A percentile compares a stretch with the other conserved stretches of the same genome.
These are phyloP conservation scores for Quercus mongolica DNA, from an alignment of 306 rosid genomes.

Conservation along the genomic window DNA sequence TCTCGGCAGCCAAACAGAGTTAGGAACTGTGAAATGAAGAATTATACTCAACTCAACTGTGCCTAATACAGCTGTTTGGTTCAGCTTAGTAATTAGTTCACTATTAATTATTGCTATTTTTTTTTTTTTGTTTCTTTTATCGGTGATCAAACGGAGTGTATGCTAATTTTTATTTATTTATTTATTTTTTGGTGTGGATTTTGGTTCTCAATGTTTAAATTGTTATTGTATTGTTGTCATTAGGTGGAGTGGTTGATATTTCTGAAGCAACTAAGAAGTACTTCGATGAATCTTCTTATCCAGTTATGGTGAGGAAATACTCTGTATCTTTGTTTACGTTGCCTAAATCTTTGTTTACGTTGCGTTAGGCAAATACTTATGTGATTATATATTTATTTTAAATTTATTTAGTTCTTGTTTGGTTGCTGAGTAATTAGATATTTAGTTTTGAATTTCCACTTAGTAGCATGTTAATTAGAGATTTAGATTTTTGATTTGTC, in stretches of 20 bases:
- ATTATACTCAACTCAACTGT: no score
- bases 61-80: neutral
- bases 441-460: neutral
- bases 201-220: neutral
- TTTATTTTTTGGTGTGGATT: neutral
- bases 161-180: neutral
- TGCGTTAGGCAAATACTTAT: neutral
- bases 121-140: neutral
- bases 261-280: conserved; percentile 39
- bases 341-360: neutral
- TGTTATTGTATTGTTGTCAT: neutral
- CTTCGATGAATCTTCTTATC: conserved; percentile 34
- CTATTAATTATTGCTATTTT: neutral
- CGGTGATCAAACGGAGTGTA: neutral
- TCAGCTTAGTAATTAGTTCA: neutral
- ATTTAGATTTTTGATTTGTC: neutral
- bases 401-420: neutral
- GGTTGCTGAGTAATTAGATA: neutral
- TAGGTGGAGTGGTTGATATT: conserved; percentile 50
- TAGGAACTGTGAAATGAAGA: neutral
- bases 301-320: conserved; percentile 26
- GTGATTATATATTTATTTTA: neutral
- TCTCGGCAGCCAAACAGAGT: neutral
- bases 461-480: neutral
- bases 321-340: neutral